These are phyloP conservation scores for Coffea humblotiana DNA, from an alignment of 305 asterid species.

Conservation along the genomic window DNA sequence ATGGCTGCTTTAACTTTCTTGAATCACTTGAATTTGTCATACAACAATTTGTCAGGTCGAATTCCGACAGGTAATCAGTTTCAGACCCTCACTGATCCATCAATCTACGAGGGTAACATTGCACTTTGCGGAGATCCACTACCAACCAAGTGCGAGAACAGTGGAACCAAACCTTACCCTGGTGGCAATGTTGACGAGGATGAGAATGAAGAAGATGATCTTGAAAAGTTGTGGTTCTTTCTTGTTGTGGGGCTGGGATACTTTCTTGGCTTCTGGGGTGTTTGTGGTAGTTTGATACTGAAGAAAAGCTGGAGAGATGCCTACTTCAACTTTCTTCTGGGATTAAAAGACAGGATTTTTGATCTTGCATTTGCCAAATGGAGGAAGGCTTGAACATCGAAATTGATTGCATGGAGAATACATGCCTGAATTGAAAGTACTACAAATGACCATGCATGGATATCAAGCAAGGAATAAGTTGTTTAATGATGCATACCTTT, in stretches of 20 bases:
- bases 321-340: constrained; percentile 7
- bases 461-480: too few species aligned
- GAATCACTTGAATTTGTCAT: constrained; percentile 32
- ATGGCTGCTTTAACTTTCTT: constrained; percentile 26
- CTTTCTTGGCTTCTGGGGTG: constrained; percentile 22
- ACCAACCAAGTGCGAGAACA: constrained; percentile 8
- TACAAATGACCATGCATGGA: too few species aligned
- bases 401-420: background rate
- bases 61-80: constrained; percentile 34
- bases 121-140: constrained; percentile 35
- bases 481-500: too few species aligned
- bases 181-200: background rate
- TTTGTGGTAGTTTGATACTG: constrained; percentile 17
- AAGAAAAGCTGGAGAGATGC: constrained; percentile 21
- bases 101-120: constrained; percentile 27
- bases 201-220: background rate
- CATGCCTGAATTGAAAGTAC: too few species aligned
- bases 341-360: background rate
- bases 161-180: constrained; percentile 5
- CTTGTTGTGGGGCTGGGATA: constrained; percentile 15
- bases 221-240: constrained; percentile 14
- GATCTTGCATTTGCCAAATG: background rate
- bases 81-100: constrained; percentile 27
- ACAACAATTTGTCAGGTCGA: constrained; percentile 31
- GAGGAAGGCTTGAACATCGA: background rate